Percentiles rank a stretch among this genome's conserved stretches.
These are phyloP conservation scores for Coemansia sp. DNA, from an alignment of 192 early-diverging fungal genomes.

Conservation along the genomic window DNA sequence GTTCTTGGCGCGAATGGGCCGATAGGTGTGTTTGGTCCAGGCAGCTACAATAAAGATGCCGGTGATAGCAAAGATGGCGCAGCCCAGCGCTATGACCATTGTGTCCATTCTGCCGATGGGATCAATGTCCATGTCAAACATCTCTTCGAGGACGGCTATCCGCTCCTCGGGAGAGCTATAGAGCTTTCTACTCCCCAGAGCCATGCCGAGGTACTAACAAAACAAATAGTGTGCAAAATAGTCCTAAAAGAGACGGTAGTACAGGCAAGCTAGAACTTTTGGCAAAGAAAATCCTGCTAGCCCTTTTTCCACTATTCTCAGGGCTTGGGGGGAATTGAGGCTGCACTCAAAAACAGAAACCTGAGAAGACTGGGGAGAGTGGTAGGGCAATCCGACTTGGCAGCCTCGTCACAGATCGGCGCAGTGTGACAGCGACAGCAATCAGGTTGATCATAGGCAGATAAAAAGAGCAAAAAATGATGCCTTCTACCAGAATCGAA, in stretches of 20 bases:
- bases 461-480: slow-evolving; percentile 3
- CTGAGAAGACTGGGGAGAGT: neutral
- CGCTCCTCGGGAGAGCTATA: neutral
- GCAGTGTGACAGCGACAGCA: neutral
- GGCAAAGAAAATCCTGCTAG: neutral
- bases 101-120: slow-evolving; percentile 15
- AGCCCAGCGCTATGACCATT: slow-evolving; percentile 8
- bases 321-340: neutral
- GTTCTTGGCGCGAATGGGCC: slow-evolving; percentile 24
- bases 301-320: neutral
- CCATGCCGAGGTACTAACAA: neutral
- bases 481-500: slow-evolving; percentile 30
- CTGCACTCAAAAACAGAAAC: neutral
- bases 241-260: neutral
- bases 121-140: slow-evolving; percentile 10
- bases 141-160: neutral
- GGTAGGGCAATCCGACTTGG: neutral
- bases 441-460: neutral
- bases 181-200: neutral
- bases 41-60: slow-evolving; percentile 2
- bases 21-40: slow-evolving; percentile 2
- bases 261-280: neutral
- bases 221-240: neutral
- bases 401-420: neutral
- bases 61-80: slow-evolving; percentile 8